Conservation (phyloP, 306 rosid species). For the Rosa persica region DNA sequence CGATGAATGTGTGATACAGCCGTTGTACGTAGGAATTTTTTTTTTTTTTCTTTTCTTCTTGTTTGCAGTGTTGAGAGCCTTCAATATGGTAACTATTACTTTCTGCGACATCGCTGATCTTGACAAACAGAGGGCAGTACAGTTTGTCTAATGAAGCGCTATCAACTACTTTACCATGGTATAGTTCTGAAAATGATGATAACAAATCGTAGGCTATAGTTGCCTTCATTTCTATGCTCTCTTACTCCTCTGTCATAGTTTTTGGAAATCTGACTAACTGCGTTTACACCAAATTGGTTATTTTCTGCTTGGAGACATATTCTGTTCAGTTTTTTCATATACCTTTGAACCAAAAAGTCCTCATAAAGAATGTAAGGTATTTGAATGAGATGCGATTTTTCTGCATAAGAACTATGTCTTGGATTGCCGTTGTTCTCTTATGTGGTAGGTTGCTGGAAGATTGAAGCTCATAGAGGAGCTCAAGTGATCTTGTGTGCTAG, state of each 20-base stretch:
- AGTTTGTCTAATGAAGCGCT: not conserved
- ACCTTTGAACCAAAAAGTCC: not conserved
- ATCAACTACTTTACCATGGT: not conserved
- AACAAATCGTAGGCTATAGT: not conserved
- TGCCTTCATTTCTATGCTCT: not conserved
- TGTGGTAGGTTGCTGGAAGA: not conserved
- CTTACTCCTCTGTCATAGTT: not conserved
- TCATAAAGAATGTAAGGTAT: not conserved
- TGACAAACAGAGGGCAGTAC: not conserved
- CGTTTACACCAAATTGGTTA: not conserved
- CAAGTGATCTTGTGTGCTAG: not conserved
- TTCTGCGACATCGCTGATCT: not conserved
- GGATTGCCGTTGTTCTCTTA: not conserved
- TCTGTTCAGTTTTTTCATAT: not conserved
- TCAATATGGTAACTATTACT: not conserved
- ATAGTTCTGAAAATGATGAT: not conserved
- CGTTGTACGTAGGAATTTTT: not conserved
- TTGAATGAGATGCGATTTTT: not conserved
- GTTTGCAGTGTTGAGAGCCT: not conserved
- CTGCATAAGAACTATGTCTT: not conserved
- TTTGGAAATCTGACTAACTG: not conserved
- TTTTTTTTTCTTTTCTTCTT: not conserved
- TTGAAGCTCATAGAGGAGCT: constrained; percentile 7
- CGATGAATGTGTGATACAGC: not conserved
- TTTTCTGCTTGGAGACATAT: not conserved